Evolutionary conservation across 164 flowering plant genomes (phyloP), one percentile per base, ranked within the genome.

Genomic region (Macadamia integrifolia): DNA sequence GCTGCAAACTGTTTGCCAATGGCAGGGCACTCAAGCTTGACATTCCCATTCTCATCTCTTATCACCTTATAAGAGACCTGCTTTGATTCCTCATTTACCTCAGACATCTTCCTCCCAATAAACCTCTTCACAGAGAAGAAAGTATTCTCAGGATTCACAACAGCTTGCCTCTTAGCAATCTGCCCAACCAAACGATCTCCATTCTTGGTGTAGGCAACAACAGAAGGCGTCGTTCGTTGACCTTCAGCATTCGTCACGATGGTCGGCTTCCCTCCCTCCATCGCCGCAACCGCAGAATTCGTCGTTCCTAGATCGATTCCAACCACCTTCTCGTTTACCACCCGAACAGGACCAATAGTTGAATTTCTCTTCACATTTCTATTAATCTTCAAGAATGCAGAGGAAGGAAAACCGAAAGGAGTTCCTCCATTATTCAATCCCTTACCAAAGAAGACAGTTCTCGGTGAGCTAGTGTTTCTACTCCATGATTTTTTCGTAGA

Each of bases 191-290:
- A 31, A 85, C 88, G 6, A 86, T 85, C 67, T 83, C 87, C 48
- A 87, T 74, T 78, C 85, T 87, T 30, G 89, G 89, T 68, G 85
- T 87, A 80, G 85, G 91, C 91, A 57, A 87, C 91, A 61, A 87
- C 91, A 1, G 91, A 85, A 30, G 91, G 91, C 68, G 91, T 87
- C 67, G 91, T 87, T 30, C 91, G 71, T 71, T 79, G 82, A 32
- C 82, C 82, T 60, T 79, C 82, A 12, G 82, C 40, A 35, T 35
- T 35, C 40, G 40, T 35, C 5, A 35, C 40, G 5, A 35, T 35
- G 3, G 40, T 35, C 40, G 40, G 40, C 40, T 35, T 35, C 40
- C 40, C 40, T 35, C 40, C 40, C 40, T 35, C 40, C 40, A 80
- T 80, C 5, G 78, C 82, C 28, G 78, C 82, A 63, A 80, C 82